Base-by-base conservation (phyloP, 2,329 filamentous ascomycete species). In the Phaeosphaeria sp. region DNA sequence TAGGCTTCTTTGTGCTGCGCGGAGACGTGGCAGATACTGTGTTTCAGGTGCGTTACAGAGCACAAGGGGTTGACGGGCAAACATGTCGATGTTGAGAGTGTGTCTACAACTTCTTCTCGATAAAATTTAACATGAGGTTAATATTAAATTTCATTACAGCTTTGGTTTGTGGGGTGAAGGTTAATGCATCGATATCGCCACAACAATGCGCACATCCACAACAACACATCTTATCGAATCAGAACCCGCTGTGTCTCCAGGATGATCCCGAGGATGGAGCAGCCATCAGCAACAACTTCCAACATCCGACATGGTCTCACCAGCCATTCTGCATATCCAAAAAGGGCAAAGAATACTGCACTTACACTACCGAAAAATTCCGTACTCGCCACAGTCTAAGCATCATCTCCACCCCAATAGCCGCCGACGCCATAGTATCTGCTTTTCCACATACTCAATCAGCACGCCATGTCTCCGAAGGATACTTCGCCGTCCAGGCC, bases 41-140 rank as follows among this genome's bases (percentile, higher is more conserved):
- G 66, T 69, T 67, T 65, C 66, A 65, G 52, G 33, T 44, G 54
- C 54, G 66, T 69, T 64, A 64, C 63, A 64, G 64, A 53, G 52
- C 43, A 39, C 36, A 55, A 48, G 58, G 55, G 50, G 27, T 41
- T 25, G 23, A n/a, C 6, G 30, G 11, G 27, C 33, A 59, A 60
- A 56, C 36, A 58, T 57, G 44, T 56, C 50, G 25, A 50, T 42
- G 33, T 55, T 47, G 48, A 27, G 23, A 18, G 21, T 23, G 39
- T 22, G 42, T 52, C 42, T 36, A 36, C 5, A 42, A 13, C 46
- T 27, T 54, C n/a, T 46, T 36, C 42, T 56, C 44, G 53, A 39
- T 10, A 11, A 30, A 36, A 13, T 36, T 36, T 3, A 15, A 36
- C 5, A 36, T 36, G 30, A 36, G 5, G 5, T 36, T 36, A 36